phyloP scores from a whole-genome alignment of 192 early-diverging fungal species.

The Jimgerdemannia flammicorona region DNA sequence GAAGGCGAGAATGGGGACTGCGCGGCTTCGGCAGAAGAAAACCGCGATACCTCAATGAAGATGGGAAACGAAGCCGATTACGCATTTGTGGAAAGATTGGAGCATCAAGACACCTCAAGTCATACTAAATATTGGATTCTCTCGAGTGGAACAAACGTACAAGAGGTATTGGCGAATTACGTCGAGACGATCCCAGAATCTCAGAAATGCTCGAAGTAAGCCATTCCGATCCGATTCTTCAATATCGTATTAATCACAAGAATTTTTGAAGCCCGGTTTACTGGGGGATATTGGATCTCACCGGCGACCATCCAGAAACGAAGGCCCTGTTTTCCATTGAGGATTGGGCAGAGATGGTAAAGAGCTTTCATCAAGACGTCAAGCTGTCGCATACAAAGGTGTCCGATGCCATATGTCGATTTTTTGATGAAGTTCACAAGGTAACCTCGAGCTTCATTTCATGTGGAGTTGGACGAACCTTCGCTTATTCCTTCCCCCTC shows the following conservation, averaged over 20 bases:
- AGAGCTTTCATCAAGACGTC: conserved; percentile 18
- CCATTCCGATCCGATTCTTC: conserved; percentile 18
- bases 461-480: conserved; percentile 1
- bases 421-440: conserved; percentile 19
- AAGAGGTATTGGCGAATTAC: conserved; percentile 10
- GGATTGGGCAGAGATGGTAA: conserved; percentile 17
- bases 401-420: conserved; percentile 18
- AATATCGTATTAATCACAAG: conserved; percentile 7
- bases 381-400: conserved; percentile 11
- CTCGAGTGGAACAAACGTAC: conserved; percentile 20
- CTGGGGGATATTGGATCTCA: conserved; percentile 22
- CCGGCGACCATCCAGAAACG: conserved; percentile 15
- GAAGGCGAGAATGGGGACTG: neutral
- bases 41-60: neutral
- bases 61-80: neutral
- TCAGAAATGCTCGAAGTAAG: conserved; percentile 14
- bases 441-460: conserved; percentile 13
- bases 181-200: conserved; percentile 9
- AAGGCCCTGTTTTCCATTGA: conserved; percentile 13
- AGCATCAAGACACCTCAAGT: conserved; percentile 8
- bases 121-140: conserved; percentile 10
- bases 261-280: conserved; percentile 18
- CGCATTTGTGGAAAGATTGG: conserved; percentile 14
- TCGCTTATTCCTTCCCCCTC: conserved; percentile 8
- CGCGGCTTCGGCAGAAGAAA: neutral